Base-by-base conservation (phyloP, 2,329 filamentous ascomycete species). In the Chalara sp. region DNA sequence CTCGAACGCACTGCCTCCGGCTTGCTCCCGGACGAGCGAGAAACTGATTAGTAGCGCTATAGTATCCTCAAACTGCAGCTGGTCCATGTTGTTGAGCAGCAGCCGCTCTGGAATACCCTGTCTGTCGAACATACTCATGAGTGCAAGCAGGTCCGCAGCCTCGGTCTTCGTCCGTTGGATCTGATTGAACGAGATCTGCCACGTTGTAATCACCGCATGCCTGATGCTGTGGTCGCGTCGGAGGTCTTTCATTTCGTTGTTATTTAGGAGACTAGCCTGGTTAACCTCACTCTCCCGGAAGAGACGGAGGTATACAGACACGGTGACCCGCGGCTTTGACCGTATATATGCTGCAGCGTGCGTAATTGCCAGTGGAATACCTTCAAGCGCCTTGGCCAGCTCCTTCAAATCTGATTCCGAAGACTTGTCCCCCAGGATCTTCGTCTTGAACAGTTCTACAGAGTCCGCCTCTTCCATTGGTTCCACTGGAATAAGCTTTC, bases 41-140 rank as follows among this genome's bases (percentile, higher is more conserved):
- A 62, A 74, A 49, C 67, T 56, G 37, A 56, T 56, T 11, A 74
- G 59, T 1, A 58, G 55, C 1, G 53, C 21, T 1, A 73, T 50
- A 50, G 71, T 65, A 5, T 65, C 57, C 50, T 66, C 61, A 29
- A 67, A 66, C 1, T 48, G 52, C 1, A 41, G 13, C 30, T 31
- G 30, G 33, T 45, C n/a, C n/a, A n/a, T n/a, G n/a, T n/a, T n/a
- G n/a, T n/a, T n/a, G n/a, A n/a, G n/a, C n/a, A 73, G 50, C 7
- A 69, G 49, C 5, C 29, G 53, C 32, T 65, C 61, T 0, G 68
- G 67, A 30, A 75, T 72, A 2, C 63, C 67, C 52, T 73, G 66
- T 10, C 61, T 58, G 42, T 76, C 64, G 51, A 71, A 75, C 48
- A 72, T 69, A 61, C 70, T 72, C 68, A 76, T 70, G 2, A 76